Conservation (phyloP, 495 filamentous ascomycete genomes). For the Ascodesmis nigricans region DNA sequence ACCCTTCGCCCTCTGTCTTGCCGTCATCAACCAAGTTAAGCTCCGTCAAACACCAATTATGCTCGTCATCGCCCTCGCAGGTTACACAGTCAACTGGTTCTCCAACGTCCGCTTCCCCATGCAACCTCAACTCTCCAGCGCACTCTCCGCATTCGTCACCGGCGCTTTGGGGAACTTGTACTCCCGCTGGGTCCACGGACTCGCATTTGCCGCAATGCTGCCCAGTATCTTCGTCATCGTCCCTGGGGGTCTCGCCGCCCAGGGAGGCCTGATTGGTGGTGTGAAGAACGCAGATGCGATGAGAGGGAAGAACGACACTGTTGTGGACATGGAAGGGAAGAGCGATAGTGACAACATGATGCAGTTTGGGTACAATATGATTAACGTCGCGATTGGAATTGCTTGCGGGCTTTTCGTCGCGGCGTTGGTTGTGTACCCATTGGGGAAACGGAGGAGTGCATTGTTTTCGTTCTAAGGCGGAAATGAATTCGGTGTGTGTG, state of each 20-base stretch:
- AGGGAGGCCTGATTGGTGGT: conserved; percentile 63
- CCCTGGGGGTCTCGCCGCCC: conserved; percentile 68
- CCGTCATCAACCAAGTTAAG: conserved; percentile 72
- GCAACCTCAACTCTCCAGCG: conserved; percentile 65
- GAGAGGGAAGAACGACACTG: conserved; percentile 27
- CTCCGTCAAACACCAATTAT: conserved; percentile 77
- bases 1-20: conserved; percentile 59
- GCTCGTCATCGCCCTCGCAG: conserved; percentile 58
- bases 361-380: conserved; percentile 66
- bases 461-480: conserved; percentile 73
- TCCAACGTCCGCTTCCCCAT: conserved; percentile 44
- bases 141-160: conserved; percentile 66
- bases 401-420: conserved; percentile 78
- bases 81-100: conserved; percentile 78
- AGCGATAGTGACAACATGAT: conserved; percentile 35
- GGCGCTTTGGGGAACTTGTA: conserved; percentile 77
- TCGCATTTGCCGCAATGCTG: conserved; percentile 72
- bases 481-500: too few relatives aligned
- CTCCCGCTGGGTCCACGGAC: conserved; percentile 49
- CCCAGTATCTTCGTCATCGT: conserved; percentile 93
- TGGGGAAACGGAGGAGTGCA: conserved; percentile 76
- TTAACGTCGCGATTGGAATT: conserved; percentile 83
- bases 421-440: conserved; percentile 68
- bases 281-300: conserved; percentile 67
- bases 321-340: too few relatives aligned